These are phyloP conservation scores for Moricandia moricandioides DNA, from an alignment of 345 rosid species.

Conservation along the genomic window DNA sequence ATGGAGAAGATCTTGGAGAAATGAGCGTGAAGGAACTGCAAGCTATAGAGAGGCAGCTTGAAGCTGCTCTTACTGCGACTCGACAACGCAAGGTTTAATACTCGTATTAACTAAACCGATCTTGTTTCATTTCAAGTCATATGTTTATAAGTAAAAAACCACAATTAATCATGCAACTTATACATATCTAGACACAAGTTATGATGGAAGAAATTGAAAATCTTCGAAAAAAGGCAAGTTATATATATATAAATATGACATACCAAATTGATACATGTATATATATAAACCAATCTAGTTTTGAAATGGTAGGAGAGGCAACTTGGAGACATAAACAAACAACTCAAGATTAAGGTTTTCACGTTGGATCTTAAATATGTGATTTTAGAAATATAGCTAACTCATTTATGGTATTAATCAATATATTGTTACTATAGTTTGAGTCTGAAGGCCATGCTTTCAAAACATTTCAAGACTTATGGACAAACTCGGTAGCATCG, in stretches of 20 bases:
- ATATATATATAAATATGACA: neutral
- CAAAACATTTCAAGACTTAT: conserved; percentile 55
- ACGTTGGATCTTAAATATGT: neutral
- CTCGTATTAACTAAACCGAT: neutral
- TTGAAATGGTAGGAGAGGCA: conserved; percentile 65
- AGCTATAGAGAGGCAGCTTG: conserved; percentile 78
- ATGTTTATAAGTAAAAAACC: neutral
- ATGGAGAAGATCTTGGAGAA: conserved; percentile 85
- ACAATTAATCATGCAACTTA: conserved; percentile 3
- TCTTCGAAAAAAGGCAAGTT: conserved; percentile 66
- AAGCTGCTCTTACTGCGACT: conserved; percentile 66
- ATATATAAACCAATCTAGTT: neutral
- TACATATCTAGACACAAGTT: conserved; percentile 54
- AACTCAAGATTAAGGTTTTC: conserved; percentile 67
- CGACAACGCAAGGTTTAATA: conserved; percentile 69
- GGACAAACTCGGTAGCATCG: conserved; percentile 47
- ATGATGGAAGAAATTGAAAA: conserved; percentile 85
- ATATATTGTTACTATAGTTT: conserved; percentile 37
- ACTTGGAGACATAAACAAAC: conserved; percentile 86
- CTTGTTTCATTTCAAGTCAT: conserved; percentile 11
- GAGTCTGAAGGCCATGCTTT: conserved; percentile 65
- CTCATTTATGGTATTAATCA: neutral
- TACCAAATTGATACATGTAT: neutral
- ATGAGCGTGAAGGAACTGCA: conserved; percentile 68
- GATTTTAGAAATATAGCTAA: neutral